Conservation (phyloP, 1,284 basidiomycete genomes). For the Tylopilus sp. region DNA sequence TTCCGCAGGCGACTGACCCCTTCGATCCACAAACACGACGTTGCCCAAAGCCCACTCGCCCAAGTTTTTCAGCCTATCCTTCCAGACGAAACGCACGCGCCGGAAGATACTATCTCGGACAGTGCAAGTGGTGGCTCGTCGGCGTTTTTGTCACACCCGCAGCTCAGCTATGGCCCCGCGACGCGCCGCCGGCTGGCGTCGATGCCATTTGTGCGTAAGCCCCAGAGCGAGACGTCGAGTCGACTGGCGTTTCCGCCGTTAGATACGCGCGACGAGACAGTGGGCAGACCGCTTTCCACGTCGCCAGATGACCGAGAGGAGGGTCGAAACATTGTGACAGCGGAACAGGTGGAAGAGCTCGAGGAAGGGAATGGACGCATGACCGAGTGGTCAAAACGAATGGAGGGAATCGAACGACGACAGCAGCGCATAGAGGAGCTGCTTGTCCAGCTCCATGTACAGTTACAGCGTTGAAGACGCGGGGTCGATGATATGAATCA, state of each 20-base stretch:
- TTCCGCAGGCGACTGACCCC: constrained; percentile 48
- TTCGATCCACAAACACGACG: constrained; percentile 42
- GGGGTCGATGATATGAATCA: background rate
- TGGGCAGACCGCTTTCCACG: constrained; percentile 28
- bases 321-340: constrained; percentile 34
- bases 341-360: constrained; percentile 41
- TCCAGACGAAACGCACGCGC: constrained; percentile 44
- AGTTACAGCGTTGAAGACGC: constrained; percentile 14
- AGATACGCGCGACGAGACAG: constrained; percentile 23
- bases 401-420: constrained; percentile 57
- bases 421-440: constrained; percentile 65
- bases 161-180: constrained; percentile 53
- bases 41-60: constrained; percentile 55
- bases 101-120: constrained; percentile 31
- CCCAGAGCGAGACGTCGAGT: constrained; percentile 13
- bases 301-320: constrained; percentile 32
- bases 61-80: constrained; percentile 68
- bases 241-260: constrained; percentile 25
- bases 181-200: constrained; percentile 56
- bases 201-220: constrained; percentile 31
- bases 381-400: constrained; percentile 38
- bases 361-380: constrained; percentile 25
- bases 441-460: constrained; percentile 34
- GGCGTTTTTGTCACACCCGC: constrained; percentile 12
- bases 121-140: constrained; percentile 13